Evolutionary conservation across 495 filamentous ascomycete species (phyloP).

Genomic region (Daldinia decipiens): DNA sequence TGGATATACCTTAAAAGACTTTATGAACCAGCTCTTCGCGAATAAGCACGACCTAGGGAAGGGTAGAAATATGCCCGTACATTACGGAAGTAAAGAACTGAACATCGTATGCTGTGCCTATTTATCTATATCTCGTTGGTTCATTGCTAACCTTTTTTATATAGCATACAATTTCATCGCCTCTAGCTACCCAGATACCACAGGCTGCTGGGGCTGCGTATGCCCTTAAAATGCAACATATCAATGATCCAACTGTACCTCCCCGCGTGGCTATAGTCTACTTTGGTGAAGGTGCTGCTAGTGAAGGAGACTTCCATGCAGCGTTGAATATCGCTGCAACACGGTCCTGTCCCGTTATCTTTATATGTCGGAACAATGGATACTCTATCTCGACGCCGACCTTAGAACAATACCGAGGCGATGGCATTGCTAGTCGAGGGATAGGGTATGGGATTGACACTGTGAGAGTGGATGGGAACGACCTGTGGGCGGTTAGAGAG

Average conservation of each 20-base stretch:
- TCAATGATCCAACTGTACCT: constrained; percentile 71
- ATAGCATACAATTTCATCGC: constrained; percentile 91
- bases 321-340: constrained; percentile 97
- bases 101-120: constrained; percentile 71
- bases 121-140: constrained; percentile 1
- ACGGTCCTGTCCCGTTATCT: constrained; percentile 87
- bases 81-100: constrained; percentile 85
- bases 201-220: constrained; percentile 95
- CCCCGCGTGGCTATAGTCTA: constrained; percentile 85
- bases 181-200: constrained; percentile 93
- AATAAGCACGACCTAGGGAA: constrained; percentile 82
- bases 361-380: constrained; percentile 97
- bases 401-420: constrained; percentile 94
- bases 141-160: constrained; percentile 1
- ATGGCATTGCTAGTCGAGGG: constrained; percentile 95
- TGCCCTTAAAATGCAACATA: constrained; percentile 85
- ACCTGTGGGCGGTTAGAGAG: constrained; percentile 92
- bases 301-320: constrained; percentile 97
- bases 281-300: constrained; percentile 98
- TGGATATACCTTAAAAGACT: constrained; percentile 85
- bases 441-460: constrained; percentile 97
- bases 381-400: constrained; percentile 96
- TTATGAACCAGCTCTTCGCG: constrained; percentile 96
- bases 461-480: constrained; percentile 95
- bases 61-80: constrained; percentile 97